Conservation (phyloP, 805 yeast species). For the Debaryomyces prosopidis region DNA sequence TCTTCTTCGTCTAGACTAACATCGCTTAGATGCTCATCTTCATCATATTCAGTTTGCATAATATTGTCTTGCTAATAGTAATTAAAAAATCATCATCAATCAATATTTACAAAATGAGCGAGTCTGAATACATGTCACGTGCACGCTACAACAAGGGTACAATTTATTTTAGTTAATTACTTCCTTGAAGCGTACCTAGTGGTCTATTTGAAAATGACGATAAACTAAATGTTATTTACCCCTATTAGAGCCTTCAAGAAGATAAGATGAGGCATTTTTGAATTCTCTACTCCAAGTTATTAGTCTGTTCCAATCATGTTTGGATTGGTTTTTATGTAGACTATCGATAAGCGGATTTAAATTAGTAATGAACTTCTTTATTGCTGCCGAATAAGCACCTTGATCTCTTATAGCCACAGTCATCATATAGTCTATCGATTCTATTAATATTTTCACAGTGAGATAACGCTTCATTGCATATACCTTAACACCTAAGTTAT, state of each 20-base stretch:
- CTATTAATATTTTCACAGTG: not conserved
- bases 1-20: constrained; percentile 46
- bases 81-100: not conserved
- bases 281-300: not conserved
- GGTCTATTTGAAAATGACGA: too few species aligned
- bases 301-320: not conserved
- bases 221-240: too few species aligned
- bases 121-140: too few species aligned
- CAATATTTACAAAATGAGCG: too few species aligned
- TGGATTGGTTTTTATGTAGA: not conserved
- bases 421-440: not conserved
- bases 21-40: constrained; percentile 25
- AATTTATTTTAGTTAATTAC: too few species aligned
- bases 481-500: not conserved
- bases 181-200: too few species aligned
- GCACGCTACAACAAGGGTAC: too few species aligned
- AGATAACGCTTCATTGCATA: not conserved
- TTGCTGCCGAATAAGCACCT: too few species aligned
- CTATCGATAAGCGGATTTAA: not conserved
- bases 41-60: not conserved
- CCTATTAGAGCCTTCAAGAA: too few species aligned
- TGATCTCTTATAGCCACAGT: too few species aligned
- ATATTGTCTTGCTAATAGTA: not conserved
- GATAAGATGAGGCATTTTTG: too few species aligned
- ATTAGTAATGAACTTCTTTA: too few species aligned